phyloP scores from a whole-genome alignment of 495 filamentous ascomycete species.

The Umbilicaria muhlenbergii region DNA sequence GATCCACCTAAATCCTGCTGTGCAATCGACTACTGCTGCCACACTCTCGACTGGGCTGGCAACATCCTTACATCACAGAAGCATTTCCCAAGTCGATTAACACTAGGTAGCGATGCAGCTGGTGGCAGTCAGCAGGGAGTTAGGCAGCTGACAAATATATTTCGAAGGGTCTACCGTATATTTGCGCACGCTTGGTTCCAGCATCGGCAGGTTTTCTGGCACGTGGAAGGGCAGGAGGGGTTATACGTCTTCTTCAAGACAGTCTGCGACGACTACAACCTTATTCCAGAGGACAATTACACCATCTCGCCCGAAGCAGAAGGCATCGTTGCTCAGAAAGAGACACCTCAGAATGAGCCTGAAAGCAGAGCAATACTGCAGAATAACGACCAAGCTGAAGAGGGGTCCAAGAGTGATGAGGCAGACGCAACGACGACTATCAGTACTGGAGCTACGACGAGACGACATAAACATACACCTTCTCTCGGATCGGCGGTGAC shows the following conservation, averaged over 20 bases:
- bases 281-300: constrained; percentile 87
- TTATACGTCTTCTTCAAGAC: constrained; percentile 94
- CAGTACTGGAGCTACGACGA: constrained; percentile 47
- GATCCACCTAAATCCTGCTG: constrained; percentile 90
- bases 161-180: constrained; percentile 84
- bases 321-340: constrained; percentile 33
- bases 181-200: constrained; percentile 99
- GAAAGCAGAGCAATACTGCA: constrained; percentile 25
- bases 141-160: constrained; percentile 84
- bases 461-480: constrained; percentile 57
- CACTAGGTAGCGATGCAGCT: constrained; percentile 47
- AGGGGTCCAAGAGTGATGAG: constrained; percentile 19
- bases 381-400: constrained; percentile 2
- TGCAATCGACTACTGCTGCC: constrained; percentile 96
- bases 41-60: constrained; percentile 93
- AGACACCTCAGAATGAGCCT: constrained; percentile 19
- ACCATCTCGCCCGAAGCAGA: constrained; percentile 90
- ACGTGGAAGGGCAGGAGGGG: constrained; percentile 74
- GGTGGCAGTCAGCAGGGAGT: constrained; percentile 44
- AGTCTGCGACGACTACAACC: constrained; percentile 76
- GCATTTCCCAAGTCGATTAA: constrained; percentile 79
- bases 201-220: constrained; percentile 89
- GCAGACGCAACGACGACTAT: constrained; percentile 19
- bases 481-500: constrained; percentile 59
- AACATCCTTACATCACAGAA: constrained; percentile 81